Evolutionary conservation across 208 protist species (phyloP), one percentile per base, ranked within the genome.

Genomic region (Crithidia thermophila): DNA sequence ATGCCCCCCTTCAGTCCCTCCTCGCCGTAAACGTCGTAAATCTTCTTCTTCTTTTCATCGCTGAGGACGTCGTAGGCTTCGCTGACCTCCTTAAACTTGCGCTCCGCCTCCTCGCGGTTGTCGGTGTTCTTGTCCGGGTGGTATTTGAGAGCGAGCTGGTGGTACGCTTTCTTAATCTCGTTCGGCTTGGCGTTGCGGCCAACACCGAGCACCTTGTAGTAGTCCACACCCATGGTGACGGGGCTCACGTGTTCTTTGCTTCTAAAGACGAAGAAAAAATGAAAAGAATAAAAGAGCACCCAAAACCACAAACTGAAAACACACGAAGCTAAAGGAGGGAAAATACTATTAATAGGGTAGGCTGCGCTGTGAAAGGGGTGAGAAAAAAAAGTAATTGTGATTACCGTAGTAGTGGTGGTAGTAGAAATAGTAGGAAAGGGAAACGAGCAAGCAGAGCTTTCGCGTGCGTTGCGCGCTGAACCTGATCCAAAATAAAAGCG

Each of bases 11-110:
- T 91, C 4, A 99, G 80, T 25, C 97, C 98, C 39, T 99, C 90
- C 84, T 99, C 93, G 34, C 98, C 99, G 80, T 98, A 98, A 53
- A 89, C 69, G 72, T 99, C 99, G 79, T 99, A 99, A 20, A 99
- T 82, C 51, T 87, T 77, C 64, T 97, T 83, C 82, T 99, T 99
- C 74, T 99, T 81, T 49, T 81, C 68, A 63, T 99, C 98, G 39
- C 74, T 93, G 7, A 99, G 91, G 7, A 99, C 89, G 43, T 99
- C 98, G 77, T 99, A 99, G 18, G 98, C 98, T 31, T 97, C 80
- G 50, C 87, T 94, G 52, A 99, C 95, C 49, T 95, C 65, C 68
- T 97, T 96, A 69, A 98, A 98, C 65, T 86, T 96, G 14, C 93
- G 78, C 56, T 97, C 88, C 11, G 87, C 90, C 66, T 90, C 84